phyloP scores from a whole-genome alignment of 176 grass and related monocot genomes.

The Puccinellia tenuiflora region DNA sequence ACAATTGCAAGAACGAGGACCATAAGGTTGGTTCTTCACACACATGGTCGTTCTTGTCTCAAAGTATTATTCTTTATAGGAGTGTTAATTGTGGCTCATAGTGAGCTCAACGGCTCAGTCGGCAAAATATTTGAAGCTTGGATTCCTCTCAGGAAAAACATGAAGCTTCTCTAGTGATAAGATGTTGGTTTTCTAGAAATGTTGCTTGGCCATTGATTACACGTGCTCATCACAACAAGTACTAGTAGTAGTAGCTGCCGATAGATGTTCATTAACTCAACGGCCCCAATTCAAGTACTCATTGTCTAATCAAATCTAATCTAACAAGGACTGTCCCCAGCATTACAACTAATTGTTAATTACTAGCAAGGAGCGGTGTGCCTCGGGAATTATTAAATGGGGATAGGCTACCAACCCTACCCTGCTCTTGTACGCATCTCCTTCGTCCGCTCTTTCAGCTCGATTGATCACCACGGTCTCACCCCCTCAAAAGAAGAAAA shows the following conservation, averaged over 20 bases:
- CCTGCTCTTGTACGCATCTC: too few relatives aligned
- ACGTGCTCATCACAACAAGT: background rate
- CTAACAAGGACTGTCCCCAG: background rate
- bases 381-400: slow-evolving; percentile 20
- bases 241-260: too few relatives aligned
- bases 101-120: background rate
- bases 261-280: background rate
- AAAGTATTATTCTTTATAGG: background rate
- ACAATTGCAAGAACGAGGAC: too few relatives aligned
- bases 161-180: background rate
- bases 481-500: too few relatives aligned
- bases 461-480: too few relatives aligned
- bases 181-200: background rate
- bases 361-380: background rate
- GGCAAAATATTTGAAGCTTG: background rate
- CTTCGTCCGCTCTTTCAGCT: too few relatives aligned
- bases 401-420: too few relatives aligned
- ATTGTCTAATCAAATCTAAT: background rate
- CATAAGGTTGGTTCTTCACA: too few relatives aligned
- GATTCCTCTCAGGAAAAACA: background rate
- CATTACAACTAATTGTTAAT: background rate
- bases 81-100: background rate
- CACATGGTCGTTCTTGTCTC: too few relatives aligned
- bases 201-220: background rate
- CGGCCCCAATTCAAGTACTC: background rate